Evolutionary conservation across 2,329 filamentous ascomycete genomes (phyloP), one percentile per base, ranked within the genome.

Genomic region (Neoscytalidium dimidiatum): DNA sequence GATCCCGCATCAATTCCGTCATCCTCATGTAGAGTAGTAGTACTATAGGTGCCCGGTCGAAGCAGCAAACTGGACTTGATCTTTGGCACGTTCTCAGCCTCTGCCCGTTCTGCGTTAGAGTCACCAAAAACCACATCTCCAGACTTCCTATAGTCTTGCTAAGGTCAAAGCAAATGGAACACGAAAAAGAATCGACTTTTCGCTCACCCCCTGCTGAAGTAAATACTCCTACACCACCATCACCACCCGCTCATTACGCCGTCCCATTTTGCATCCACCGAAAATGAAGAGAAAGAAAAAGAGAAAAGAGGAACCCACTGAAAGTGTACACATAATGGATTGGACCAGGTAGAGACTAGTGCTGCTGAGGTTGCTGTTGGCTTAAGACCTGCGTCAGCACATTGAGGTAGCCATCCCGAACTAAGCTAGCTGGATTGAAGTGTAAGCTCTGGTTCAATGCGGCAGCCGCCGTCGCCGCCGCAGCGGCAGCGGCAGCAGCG

Each of bases 381-480:
- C 28, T 41, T 28, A 63, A 52, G 3, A 63, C 48, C 14, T 58
- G 52, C 23, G 52, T 53, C 8, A 64, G 44, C 13, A 64, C 44
- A 7, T 19, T 49, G 21, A 64, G 14, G 11, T 64, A 64, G 14
- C 63, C 63, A 23, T 51, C 52, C 11, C 63, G 48, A 7, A 58
- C 19, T 17, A 64, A 29, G 29, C n/a, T 43, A 5, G 52, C 63
- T 17, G 63, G 63, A 17, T 64, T 53, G 53, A 64, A 64, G 11
- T 60, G 53, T 23, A 64, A 13, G n/a, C 52, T 60, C n/a, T 64
- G 63, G 26, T 60, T 64, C 5, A 64, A 53, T 35, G 71, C 71
- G 2, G 74, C 75, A 5, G 74, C 75, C 41, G 74, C 74, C n/a
- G 70, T 76, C 0, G 75, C 75, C 3, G 75, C 75, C 1, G 73